Evolutionary conservation across 108 stramenopile genomes (phyloP), one percentile per base, ranked within the genome.

Genomic region (Skeletonema menzelii): DNA sequence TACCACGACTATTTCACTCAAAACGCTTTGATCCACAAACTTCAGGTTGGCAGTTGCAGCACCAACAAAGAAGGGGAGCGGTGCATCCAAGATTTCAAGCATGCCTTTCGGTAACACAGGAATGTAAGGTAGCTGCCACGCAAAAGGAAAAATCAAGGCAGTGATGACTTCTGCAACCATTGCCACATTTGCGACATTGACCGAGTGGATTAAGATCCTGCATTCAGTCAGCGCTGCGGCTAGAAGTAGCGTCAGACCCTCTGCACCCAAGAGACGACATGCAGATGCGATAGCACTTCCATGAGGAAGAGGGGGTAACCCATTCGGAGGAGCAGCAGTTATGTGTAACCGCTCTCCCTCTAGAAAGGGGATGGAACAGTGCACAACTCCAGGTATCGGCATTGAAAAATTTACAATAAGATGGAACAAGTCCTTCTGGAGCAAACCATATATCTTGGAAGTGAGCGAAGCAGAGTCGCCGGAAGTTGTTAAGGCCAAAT

Each of bases 141-240:
- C 66, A 71, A 95, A 95, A 3, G 94, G 94, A 61, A 92, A 95
- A n/a, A 86, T 88, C 1, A 95, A 59, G 10, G 94, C 91, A 22
- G 89, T 88, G 49, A 92, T 78, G 15, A 92, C 91, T 69, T 95
- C 94, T 56, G 91, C 90, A 8, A 92, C 94, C 88, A 95, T 89
- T 4, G 87, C 87, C 49, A 92, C 75, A 69, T 95, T 87, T 24
- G 94, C 88, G 35, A 91, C 76, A 60, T 95, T 88, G 30, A 81
- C 73, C 6, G 94, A 92, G 65, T 95, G 94, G 11, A 95, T 78
- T 62, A 95, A 69, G 13, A 95, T 84, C 57, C 91, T 92, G 77
- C 87, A 90, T 77, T 95, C 94, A 12, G 94, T 95, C 34, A 95
- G 66, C 7, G 90, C 72, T 31, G 94, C 94, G 38, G 94, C 88